Base-by-base conservation (phyloP, 768 basidiomycete species). In the Amanita brunnescens region DNA sequence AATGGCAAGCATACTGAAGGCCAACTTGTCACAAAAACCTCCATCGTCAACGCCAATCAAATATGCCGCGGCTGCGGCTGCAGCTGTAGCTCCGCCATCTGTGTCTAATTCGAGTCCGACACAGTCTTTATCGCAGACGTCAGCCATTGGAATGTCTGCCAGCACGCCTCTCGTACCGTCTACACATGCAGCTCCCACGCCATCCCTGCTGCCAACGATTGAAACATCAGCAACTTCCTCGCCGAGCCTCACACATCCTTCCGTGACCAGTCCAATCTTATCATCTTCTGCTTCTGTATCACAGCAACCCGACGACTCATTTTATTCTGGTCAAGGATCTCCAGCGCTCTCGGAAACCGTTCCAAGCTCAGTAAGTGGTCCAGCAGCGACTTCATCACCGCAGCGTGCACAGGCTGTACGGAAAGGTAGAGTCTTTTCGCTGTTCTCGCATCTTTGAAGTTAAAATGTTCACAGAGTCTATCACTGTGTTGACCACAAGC, bases 51-150 rank as follows among this genome's bases (percentile, higher is more conserved):
- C 91, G 39, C 87, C 91, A 10, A 88, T 94, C 62, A 77, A 87
- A 45, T 96, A 96, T 63, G 86, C 95, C 29, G 81, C 91, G n/a
- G 92, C 91, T 0, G 94, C 92, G 2, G 93, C 91, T 12, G 76
- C 75, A 2, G 70, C 77, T 51, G 70, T 75, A 49, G 62, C 69
- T 10, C 64, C 72, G 47, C 57, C 66, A 26, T 23, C 50, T 10
- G 40, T 33, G 6, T 51, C 42, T 3, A 30, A 34, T 24, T n/a
- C 42, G 9, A 67, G 30, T 54, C 62, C 9, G 52, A 62, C 50
- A 18, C 50, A 51, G 32, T 23, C 50, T 20, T 20, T 51, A 33
- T n/a, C 50, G 9, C 50, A 43, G 44, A 34, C 50, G 32, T 16
- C 39, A 35, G n/a, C 49, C 14, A 32, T 20, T 20, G 26, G 39